These are phyloP conservation scores for Hamiltosporidium tvaerminnensis DNA, from an alignment of 371 early-diverging fungal species.

Conservation along the genomic window DNA sequence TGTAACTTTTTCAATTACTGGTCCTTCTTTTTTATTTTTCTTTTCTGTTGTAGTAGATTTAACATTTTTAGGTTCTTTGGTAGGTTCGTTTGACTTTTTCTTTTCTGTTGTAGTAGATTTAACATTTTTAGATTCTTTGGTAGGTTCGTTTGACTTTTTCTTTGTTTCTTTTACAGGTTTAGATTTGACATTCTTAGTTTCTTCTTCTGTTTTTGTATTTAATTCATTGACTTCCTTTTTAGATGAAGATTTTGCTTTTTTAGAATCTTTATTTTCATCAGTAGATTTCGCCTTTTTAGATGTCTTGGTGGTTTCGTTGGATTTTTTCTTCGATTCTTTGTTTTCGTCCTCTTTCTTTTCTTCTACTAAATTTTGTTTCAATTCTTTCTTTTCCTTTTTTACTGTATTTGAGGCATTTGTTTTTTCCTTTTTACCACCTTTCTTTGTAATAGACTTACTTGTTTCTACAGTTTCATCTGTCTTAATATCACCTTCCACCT, in stretches of 20 bases:
- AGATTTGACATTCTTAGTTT: neutral
- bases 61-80: neutral
- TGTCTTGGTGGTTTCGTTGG: neutral
- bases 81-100: neutral
- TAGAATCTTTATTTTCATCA: neutral
- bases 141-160: neutral
- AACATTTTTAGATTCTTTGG: neutral
- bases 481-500: neutral
- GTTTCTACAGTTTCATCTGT: neutral
- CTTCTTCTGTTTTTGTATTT: neutral
- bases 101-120: neutral
- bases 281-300: neutral
- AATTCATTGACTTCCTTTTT: neutral
- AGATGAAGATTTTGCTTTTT: conserved; percentile 1
- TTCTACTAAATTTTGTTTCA: neutral
- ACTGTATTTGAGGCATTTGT: too few relatives aligned
- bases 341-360: neutral
- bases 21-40: neutral
- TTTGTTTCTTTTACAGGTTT: neutral
- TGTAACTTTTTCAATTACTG: neutral
- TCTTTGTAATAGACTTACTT: neutral
- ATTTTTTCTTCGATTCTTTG: neutral
- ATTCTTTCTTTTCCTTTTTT: conserved; percentile 50
- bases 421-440: too few relatives aligned
- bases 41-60: neutral